Percentiles rank a stretch among this genome's conserved stretches.
Conservation (phyloP, 192 early-diverging fungal genomes). For the Allomyces macrogynus region DNA sequence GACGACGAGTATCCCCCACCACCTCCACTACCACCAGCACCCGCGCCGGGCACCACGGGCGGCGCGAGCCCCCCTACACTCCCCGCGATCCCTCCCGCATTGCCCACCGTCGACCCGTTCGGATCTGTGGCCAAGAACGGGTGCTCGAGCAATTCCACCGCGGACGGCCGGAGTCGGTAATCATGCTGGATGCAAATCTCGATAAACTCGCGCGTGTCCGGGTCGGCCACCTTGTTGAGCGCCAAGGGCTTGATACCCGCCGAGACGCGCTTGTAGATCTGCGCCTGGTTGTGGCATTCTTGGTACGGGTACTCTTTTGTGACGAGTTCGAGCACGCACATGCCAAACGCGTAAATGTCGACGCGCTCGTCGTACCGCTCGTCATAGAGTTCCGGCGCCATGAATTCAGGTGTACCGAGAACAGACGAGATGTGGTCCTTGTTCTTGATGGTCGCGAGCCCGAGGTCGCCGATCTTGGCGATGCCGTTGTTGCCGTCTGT, state of each 20-base stretch:
- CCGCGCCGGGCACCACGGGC: too few relatives aligned
- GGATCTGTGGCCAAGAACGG: slow-evolving; percentile 14
- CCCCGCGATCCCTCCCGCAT: too few relatives aligned
- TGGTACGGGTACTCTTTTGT: slow-evolving; percentile 55
- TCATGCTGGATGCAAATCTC: slow-evolving; percentile 24
- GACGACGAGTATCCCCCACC: too few relatives aligned
- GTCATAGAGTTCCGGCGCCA: slow-evolving; percentile 80
- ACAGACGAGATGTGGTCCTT: slow-evolving; percentile 48
- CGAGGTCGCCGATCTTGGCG: slow-evolving; percentile 74
- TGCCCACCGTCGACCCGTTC: too few relatives aligned
- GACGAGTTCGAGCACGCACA: slow-evolving; percentile 48
- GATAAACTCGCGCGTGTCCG: slow-evolving; percentile 23
- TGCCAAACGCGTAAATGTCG: slow-evolving; percentile 77
- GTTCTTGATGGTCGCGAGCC: slow-evolving; percentile 43
- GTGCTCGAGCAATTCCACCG: slow-evolving; percentile 21
- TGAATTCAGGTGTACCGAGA: slow-evolving; percentile 64
- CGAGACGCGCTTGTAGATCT: slow-evolving; percentile 64
- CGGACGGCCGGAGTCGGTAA: slow-evolving; percentile 17
- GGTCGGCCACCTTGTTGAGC: slow-evolving; percentile 20
- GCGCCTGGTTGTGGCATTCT: slow-evolving; percentile 65
- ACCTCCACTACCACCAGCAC: too few relatives aligned
- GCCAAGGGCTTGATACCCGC: slow-evolving; percentile 24
- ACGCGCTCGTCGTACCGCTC: slow-evolving; percentile 74
- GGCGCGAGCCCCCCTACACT: too few relatives aligned
- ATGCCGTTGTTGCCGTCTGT: slow-evolving; percentile 51